A percentile compares a stretch with the other conserved stretches of the same genome.
Conservation (phyloP, 306 rosid species). For the Benincasa hispida region DNA sequence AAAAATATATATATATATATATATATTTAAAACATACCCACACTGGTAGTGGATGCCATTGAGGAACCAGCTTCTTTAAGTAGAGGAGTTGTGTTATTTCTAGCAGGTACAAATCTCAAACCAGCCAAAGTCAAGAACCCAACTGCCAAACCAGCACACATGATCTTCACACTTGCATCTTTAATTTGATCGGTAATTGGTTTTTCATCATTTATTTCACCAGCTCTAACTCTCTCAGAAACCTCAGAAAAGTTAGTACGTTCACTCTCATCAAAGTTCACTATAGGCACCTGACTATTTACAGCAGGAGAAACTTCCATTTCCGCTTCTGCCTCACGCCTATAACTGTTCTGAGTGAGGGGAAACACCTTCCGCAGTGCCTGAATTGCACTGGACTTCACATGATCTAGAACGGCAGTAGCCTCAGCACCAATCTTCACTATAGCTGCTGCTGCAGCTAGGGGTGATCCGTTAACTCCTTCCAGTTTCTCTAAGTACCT, state of each 20-base stretch:
- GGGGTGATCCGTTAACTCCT: conserved; percentile 69
- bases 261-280: conserved; percentile 25
- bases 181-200: conserved; percentile 48
- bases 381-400: conserved; percentile 68
- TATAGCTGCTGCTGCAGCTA: conserved; percentile 98
- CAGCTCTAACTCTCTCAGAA: conserved; percentile 30
- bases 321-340: conserved; percentile 29
- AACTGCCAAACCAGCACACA: conserved; percentile 79
- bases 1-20: too few species aligned
- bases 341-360: conserved; percentile 23
- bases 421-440: conserved; percentile 91
- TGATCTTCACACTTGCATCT: conserved; percentile 66
- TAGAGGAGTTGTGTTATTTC: conserved; percentile 25
- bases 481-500: conserved; percentile 75
- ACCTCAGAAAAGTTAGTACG: conserved; percentile 21
- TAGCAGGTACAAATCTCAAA: conserved; percentile 51
- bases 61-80: conserved; percentile 32
- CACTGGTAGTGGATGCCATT: conserved; percentile 32
- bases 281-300: conserved; percentile 31
- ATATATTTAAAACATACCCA: conserved; percentile 36
- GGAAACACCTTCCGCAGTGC: conserved; percentile 87
- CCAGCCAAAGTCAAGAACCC: conserved; percentile 68
- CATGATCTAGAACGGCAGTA: conserved; percentile 80
- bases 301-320: conserved; percentile 24
- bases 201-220: conserved; percentile 27